These are phyloP conservation scores for Smithsoniella earleae DNA, from an alignment of 163 green algal genomes.

Conservation along the genomic window DNA sequence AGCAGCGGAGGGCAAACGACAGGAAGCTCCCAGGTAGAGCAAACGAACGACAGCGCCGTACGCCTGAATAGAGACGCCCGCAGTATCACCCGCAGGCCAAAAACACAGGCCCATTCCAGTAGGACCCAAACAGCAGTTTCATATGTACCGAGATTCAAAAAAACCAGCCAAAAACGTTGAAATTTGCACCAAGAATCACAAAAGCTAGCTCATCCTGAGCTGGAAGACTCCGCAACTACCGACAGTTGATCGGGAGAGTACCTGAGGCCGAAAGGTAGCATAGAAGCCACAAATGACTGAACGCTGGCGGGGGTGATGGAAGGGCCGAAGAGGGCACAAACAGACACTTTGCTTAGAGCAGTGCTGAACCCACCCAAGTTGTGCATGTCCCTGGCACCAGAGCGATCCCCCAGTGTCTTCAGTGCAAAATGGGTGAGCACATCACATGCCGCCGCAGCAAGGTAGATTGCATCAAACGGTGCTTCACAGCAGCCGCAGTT, in stretches of 20 bases:
- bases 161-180: too few species aligned
- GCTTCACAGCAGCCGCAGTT: too few species aligned
- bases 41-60: constrained; percentile 10
- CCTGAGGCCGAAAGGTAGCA: constrained; percentile 16
- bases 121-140: too few species aligned
- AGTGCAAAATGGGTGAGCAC: constrained; percentile 3
- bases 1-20: constrained; percentile 19
- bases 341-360: neutral
- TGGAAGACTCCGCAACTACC: too few species aligned
- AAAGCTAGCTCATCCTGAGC: too few species aligned
- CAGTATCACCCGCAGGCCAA: too few species aligned
- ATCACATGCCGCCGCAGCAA: neutral
- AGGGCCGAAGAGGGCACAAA: constrained; percentile 15
- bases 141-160: too few species aligned
- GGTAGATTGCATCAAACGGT: constrained; percentile 12
- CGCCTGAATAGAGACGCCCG: constrained; percentile 13
- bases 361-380: neutral
- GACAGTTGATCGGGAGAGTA: too few species aligned
- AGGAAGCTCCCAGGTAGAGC: constrained; percentile 19
- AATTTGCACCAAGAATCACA: too few species aligned
- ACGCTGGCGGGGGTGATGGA: neutral
- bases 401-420: neutral
- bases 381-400: neutral
- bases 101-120: too few species aligned
- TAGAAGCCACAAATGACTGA: constrained; percentile 26